phyloP scores from a whole-genome alignment of 768 basidiomycete genomes.

The Hortiboletus flavorubellus region DNA sequence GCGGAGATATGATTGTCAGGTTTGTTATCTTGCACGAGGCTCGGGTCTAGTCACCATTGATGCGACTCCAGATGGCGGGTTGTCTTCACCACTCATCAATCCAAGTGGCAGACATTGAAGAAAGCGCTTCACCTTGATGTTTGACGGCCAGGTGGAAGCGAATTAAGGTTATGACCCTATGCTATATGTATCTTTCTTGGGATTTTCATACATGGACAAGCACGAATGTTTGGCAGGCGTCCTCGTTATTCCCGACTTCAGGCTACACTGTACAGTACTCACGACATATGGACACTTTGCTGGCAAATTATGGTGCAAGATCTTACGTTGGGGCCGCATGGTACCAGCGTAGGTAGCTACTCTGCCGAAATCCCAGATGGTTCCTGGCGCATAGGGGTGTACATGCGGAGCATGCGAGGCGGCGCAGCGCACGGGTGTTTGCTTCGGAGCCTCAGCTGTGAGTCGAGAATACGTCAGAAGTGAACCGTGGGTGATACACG shows the following conservation, averaged over 20 bases:
- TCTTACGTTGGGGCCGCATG: background rate
- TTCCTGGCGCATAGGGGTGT: background rate
- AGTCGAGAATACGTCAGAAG: slow-evolving; percentile 16
- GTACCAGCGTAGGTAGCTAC: background rate
- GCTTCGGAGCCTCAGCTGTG: background rate
- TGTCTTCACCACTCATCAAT: slow-evolving; percentile 28
- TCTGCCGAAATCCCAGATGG: background rate
- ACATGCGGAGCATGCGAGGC: slow-evolving; percentile 21
- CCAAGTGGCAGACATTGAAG: slow-evolving; percentile 33
- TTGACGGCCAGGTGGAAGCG: slow-evolving; percentile 15
- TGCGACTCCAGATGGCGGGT: slow-evolving; percentile 29
- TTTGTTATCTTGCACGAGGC: slow-evolving; percentile 25
- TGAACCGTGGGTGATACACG: background rate
- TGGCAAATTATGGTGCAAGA: background rate
- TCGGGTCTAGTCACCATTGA: background rate
- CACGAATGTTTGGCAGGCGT: slow-evolving; percentile 8
- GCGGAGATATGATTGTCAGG: slow-evolving; percentile 64
- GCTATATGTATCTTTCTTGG: slow-evolving; percentile 16
- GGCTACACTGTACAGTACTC: slow-evolving; percentile 29
- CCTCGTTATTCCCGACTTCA: slow-evolving; percentile 8
- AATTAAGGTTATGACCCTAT: slow-evolving; percentile 18
- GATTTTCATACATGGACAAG: slow-evolving; percentile 19
- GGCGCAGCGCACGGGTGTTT: slow-evolving; percentile 2
- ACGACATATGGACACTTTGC: slow-evolving; percentile 11
- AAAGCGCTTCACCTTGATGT: slow-evolving; percentile 26